Evolutionary conservation across 495 filamentous ascomycete species (phyloP), one percentile per base, ranked within the genome.

Genomic region (Penicillium maclennaniae): DNA sequence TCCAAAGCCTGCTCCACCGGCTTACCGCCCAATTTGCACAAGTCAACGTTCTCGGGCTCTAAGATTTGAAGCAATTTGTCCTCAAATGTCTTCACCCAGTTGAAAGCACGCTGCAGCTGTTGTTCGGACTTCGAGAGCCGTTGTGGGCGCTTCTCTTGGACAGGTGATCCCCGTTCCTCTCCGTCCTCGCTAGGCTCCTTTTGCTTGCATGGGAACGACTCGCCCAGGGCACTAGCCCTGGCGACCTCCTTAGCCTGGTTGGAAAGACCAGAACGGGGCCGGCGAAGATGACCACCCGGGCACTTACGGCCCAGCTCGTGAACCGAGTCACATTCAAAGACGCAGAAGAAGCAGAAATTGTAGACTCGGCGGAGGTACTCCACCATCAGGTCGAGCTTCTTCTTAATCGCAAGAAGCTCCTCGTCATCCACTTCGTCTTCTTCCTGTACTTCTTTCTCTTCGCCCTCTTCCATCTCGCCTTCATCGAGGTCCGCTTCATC

Each of bases 321-420:
- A 36, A 98, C 85, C 0, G 92, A 97, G 67, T 98, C 93, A 68
- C 89, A 91, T 69, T 97, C 95, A 62, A 97, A 97, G 23, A 98
- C 93, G 70, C 93, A 98, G 76, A 97, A 98, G 76, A 98, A 96
- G 76, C 93, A 98, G 73, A 97, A 97, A 67, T 92, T 96, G 81
- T 92, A 93, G 47, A 97, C 92, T 14, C 93, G 85, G 34, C 93
- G 90, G 45, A 98, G 80, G 67, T 98, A 98, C 69, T 98, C 93
- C 34, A 99, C 92, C 68, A 93, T 79, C 46, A 99, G 73, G 68
- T 99, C 93, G 36, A 99, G 80, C 60, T 89, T 91, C 81, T 99
- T 99, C 74, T 97, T 97, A 76, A 92, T 90, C 19, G 84, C 81
- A 31, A 95, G 64, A n/a, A 96, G 75, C 14, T 95, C 91, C 59